Percentiles rank a stretch among this genome's conserved stretches.
Evolutionary conservation across 768 basidiomycete genomes (phyloP).

Genomic region (Fibroporia radiculosa): DNA sequence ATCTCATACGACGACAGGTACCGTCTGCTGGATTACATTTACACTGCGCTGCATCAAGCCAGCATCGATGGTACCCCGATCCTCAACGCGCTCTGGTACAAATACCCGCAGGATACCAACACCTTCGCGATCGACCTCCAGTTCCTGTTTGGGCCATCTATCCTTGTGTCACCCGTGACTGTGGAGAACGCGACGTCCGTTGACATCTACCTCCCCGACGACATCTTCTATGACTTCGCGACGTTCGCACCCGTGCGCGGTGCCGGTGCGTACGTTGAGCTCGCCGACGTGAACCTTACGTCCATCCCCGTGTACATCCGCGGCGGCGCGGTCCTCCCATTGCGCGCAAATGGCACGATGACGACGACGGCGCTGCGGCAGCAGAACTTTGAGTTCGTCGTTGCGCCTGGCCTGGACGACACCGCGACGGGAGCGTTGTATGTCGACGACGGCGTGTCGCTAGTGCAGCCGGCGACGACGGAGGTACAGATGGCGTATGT

Average conservation of each 20-base stretch:
- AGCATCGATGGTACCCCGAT: conserved; percentile 54
- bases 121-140: conserved; percentile 59
- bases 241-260: conserved; percentile 43
- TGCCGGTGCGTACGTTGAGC: conserved; percentile 34
- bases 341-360: conserved; percentile 48
- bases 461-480: conserved; percentile 23
- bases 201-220: conserved; percentile 52
- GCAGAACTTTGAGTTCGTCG: conserved; percentile 53
- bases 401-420: conserved; percentile 48
- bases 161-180: conserved; percentile 65
- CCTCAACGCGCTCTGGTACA: conserved; percentile 58
- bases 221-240: conserved; percentile 58
- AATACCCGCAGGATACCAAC: conserved; percentile 52
- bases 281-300: conserved; percentile 43
- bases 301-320: conserved; percentile 57
- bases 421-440: conserved; percentile 47
- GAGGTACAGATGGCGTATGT: conserved; percentile 22
- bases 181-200: conserved; percentile 52
- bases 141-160: conserved; percentile 59
- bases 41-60: conserved; percentile 60
- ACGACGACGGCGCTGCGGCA: conserved; percentile 49
- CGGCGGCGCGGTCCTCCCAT: conserved; percentile 51
- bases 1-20: no score
- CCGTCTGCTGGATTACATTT: conserved; percentile 63
- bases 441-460: conserved; percentile 57